Base-by-base conservation (phyloP, 1,284 basidiomycete genomes). In the Cryptococcus maquisensis region DNA sequence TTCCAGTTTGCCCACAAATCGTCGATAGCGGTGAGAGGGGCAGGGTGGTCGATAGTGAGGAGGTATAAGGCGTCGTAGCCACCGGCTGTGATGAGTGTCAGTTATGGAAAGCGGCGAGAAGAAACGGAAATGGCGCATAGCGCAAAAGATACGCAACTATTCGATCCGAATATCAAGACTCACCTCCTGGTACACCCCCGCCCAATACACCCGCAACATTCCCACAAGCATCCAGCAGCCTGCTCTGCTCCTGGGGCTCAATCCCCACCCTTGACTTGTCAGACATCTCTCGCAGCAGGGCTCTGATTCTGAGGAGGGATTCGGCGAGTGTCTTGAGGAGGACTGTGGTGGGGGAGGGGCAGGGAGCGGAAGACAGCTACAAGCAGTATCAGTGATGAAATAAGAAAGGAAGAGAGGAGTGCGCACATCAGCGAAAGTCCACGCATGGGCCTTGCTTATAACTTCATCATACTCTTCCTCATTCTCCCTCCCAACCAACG, bases 1-100 rank as follows among this genome's bases (percentile, higher is more conserved):
- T 78, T 82, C 79, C 87, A 92, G n/a, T 69, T 74, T 38, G 77
- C 76, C 93, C 93, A 94, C 4, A 88, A 78, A 43, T 79, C 74
- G 72, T 93, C 87, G 20, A 96, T 82, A 35, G 74, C 69, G 3
- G 63, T 35, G 18, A 79, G 61, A 0, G 66, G 62, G 0, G 56
- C 51, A 0, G 79, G 71, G 2, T 70, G 66, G 52, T 90, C 86
- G 62, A 87, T 81, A 6, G 90, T 82, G 15, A 98, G 82, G 8
- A 98, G 79, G 87, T 92, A 98, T 52, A 98, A 83, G 1, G 96
- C 96, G 71, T 99, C 96, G 73, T 90, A 98, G 1, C 96, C 96
- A 4, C 96, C 96, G 26, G 96, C 92, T 92, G 64, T 52, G 49
- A 49, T 23, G 23, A 41, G 5, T n/a, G 12, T 28, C 21, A 51